phyloP scores from a whole-genome alignment of 192 early-diverging fungal genomes.

The Gamsiella multidivaricata region DNA sequence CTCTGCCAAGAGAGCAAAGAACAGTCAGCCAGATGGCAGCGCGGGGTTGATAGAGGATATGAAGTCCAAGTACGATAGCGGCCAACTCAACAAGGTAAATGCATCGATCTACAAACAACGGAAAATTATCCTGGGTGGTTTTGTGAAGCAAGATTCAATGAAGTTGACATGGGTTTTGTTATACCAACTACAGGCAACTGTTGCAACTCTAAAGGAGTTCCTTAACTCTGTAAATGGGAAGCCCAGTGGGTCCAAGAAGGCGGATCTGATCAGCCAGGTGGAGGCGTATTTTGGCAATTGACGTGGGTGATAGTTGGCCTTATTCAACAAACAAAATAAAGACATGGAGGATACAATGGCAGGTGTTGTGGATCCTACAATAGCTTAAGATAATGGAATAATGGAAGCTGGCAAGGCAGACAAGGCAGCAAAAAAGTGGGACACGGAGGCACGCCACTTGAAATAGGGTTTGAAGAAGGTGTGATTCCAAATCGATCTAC shows the following conservation, averaged over 20 bases:
- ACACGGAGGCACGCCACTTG: too few species aligned
- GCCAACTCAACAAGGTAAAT: slow-evolving; percentile 40
- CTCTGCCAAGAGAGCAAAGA: slow-evolving; percentile 20
- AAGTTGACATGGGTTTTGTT: neutral
- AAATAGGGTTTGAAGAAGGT: neutral
- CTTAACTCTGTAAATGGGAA: slow-evolving; percentile 43
- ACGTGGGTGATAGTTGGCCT: too few species aligned
- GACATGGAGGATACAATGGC: neutral
- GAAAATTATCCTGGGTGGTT: too few species aligned
- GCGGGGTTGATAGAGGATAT: slow-evolving; percentile 16
- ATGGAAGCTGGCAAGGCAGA: neutral
- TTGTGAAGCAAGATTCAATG: neutral
- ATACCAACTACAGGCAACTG: slow-evolving; percentile 43
- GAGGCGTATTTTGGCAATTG: slow-evolving; percentile 59
- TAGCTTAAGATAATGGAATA: too few species aligned
- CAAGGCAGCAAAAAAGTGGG: neutral
- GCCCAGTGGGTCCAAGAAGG: slow-evolving; percentile 46
- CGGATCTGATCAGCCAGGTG: slow-evolving; percentile 56
- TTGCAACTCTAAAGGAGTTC: slow-evolving; percentile 58
- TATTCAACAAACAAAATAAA: neutral
- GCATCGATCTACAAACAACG: too few species aligned
- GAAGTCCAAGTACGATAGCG: slow-evolving; percentile 15
- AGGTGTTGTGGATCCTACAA: too few species aligned
- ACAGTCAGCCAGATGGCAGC: slow-evolving; percentile 6
- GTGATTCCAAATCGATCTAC: slow-evolving; percentile 27